phyloP scores from a whole-genome alignment of 768 basidiomycete genomes.

The Leucogyrophana mollusca region DNA sequence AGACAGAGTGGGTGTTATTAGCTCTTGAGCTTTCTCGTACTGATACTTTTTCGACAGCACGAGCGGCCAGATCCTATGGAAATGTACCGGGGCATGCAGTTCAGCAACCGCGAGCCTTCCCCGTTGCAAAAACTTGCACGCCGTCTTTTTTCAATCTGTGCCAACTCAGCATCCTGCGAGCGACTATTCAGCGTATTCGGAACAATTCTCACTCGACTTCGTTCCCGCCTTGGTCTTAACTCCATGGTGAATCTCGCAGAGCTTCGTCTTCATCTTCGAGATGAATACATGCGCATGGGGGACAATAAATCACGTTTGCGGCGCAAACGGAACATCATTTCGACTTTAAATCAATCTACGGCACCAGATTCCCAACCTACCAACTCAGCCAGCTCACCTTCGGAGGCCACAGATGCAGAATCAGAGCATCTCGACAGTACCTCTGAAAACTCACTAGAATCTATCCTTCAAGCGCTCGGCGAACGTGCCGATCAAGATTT shows the following conservation, averaged over 20 bases:
- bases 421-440: not conserved
- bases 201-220: slow-evolving; percentile 7
- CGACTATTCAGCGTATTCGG: slow-evolving; percentile 18
- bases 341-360: not conserved
- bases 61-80: not conserved
- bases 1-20: not conserved
- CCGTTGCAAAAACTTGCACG: slow-evolving; percentile 16
- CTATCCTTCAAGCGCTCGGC: not conserved
- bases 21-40: not conserved
- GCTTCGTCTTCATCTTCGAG: slow-evolving; percentile 25
- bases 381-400: not conserved
- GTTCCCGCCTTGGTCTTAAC: slow-evolving; percentile 1
- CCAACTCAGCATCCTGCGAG: slow-evolving; percentile 24
- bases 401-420: too few relatives aligned
- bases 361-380: too few relatives aligned
- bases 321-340: slow-evolving; percentile 1
- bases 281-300: slow-evolving; percentile 17
- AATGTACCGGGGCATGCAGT: slow-evolving; percentile 1
- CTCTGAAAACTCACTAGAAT: not conserved
- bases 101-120: not conserved
- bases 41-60: too few relatives aligned
- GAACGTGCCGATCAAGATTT: not conserved
- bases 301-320: slow-evolving; percentile 7
- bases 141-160: slow-evolving; percentile 16
- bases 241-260: slow-evolving; percentile 12